These are phyloP conservation scores for Penicillium polonicum DNA, from an alignment of 2,329 filamentous ascomycete species.

Conservation along the genomic window DNA sequence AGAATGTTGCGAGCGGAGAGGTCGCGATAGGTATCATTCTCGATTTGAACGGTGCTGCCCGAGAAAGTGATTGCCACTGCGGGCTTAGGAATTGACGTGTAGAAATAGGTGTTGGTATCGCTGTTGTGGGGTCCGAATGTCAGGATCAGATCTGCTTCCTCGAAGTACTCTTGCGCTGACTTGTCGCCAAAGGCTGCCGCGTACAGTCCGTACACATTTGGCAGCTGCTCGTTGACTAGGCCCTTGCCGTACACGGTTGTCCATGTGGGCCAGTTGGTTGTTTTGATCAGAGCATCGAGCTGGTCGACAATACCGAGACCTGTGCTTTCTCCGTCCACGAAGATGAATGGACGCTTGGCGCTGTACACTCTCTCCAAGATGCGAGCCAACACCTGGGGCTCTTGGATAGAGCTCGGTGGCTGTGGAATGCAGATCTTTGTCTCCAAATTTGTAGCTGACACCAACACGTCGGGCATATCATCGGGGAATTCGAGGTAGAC, in stretches of 20 bases:
- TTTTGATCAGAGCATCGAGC: constrained; percentile 45
- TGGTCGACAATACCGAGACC: constrained; percentile 44
- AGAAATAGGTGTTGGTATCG: constrained; percentile 61
- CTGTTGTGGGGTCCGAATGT: constrained; percentile 38
- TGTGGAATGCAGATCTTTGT: constrained; percentile 17
- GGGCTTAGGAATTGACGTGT: constrained; percentile 74
- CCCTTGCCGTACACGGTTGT: constrained; percentile 52
- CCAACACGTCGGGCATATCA: constrained; percentile 48
- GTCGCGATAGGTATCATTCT: constrained; percentile 75
- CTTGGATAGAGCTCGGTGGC: constrained; percentile 12
- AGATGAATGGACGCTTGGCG: constrained; percentile 51
- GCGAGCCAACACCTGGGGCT: constrained; percentile 26
- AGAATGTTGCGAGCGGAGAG: constrained; percentile 78
- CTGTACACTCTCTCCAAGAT: constrained; percentile 47
- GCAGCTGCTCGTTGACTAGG: constrained; percentile 49
- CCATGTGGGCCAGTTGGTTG: constrained; percentile 50
- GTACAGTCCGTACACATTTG: constrained; percentile 54
- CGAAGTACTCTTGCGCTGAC: constrained; percentile 35
- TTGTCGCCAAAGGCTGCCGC: constrained; percentile 43
- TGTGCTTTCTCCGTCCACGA: constrained; percentile 54
- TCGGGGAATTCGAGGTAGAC: constrained; percentile 57
- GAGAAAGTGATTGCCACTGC: constrained; percentile 80
- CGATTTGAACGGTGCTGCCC: constrained; percentile 68
- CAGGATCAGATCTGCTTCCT: constrained; percentile 42
- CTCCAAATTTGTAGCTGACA: constrained; percentile 23